A percentile compares a stretch with the other conserved stretches of the same genome.
Evolutionary conservation across 2,329 filamentous ascomycete genomes (phyloP).

Genomic region (Fusarium agapanthi): DNA sequence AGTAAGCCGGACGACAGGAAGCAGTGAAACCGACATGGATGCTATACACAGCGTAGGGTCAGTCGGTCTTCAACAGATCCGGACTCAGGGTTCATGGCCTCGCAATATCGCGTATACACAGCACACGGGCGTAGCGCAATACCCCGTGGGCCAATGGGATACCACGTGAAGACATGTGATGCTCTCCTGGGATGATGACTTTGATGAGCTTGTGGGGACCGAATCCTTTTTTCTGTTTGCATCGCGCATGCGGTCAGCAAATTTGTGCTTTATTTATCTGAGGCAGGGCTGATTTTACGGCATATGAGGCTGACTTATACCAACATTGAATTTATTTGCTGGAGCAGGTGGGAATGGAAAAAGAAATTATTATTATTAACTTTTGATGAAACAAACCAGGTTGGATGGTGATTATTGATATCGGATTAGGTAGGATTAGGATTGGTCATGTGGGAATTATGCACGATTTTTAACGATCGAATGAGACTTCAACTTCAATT

Average conservation of each 20-base stretch:
- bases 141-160: conserved; percentile 33
- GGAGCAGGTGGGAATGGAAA: conserved; percentile 6
- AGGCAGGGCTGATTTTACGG: conserved; percentile 16
- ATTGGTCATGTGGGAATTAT: conserved; percentile 3
- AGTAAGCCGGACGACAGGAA: conserved; percentile 45
- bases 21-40: conserved; percentile 42
- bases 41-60: conserved; percentile 34
- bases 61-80: conserved; percentile 33
- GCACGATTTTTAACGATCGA: conserved; percentile 28
- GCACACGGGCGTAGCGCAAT: conserved; percentile 23
- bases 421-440: neutral
- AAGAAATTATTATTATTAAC: conserved; percentile 5
- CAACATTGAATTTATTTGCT: conserved; percentile 8
- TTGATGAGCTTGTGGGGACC: conserved; percentile 6
- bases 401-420: neutral
- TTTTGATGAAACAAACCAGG: neutral
- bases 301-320: conserved; percentile 1
- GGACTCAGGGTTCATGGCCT: conserved; percentile 32
- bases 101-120: conserved; percentile 34
- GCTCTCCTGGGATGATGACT: neutral
- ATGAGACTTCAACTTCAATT: conserved; percentile 8
- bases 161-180: conserved; percentile 2
- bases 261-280: conserved; percentile 27
- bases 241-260: conserved; percentile 10
- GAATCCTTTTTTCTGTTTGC: neutral